Base-by-base conservation (phyloP, 2,329 filamentous ascomycete species). In the Helotiales sp. region DNA sequence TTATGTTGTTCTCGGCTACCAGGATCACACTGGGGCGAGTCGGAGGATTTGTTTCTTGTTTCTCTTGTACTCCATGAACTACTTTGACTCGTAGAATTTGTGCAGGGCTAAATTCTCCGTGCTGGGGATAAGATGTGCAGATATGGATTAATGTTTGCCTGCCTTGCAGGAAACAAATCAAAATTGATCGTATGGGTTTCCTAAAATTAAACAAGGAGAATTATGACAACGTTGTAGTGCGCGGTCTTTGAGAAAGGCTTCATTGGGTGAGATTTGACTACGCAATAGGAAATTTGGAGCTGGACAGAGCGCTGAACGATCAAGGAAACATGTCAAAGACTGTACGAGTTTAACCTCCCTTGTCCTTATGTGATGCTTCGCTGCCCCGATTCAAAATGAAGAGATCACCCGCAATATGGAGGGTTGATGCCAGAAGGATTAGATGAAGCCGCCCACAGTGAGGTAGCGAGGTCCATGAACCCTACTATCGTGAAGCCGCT, bases 11-110 rank as follows among this genome's bases (percentile, higher is more conserved):
- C 47, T 49, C 43, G 61, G 47, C 49, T 28, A 20, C 15, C 50
- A 30, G 52, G 22, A 7, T 43, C 24, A 26, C 15, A 15, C 20
- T 49, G 20, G 24, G 40, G 43, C 64, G 63, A 59, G 37, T 45
- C 57, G 22, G 37, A 43, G 22, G 54, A 30, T 60, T n/a, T 59
- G 55, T 59, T 59, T 43, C 55, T 60, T 20, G n/a, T 47, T 45
- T 30, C 57, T 26, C n/a, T n/a, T 45, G 34, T 43, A 37, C 57
- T 34, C 4, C 45, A 7, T 28, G 49, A 50, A 20, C 43, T 32
- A 50, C 37, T 24, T 24, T 45, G 37, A 61, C 55, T 55, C 59
- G 60, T 66, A 59, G 64, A 63, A 63, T 63, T 63, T 60, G 26
- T 63, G 50, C 37, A 45, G 17, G 15, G 37, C 30, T 28, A 47